phyloP scores from a whole-genome alignment of 2,329 filamentous ascomycete genomes.

The Stemphylium lycopersici region DNA sequence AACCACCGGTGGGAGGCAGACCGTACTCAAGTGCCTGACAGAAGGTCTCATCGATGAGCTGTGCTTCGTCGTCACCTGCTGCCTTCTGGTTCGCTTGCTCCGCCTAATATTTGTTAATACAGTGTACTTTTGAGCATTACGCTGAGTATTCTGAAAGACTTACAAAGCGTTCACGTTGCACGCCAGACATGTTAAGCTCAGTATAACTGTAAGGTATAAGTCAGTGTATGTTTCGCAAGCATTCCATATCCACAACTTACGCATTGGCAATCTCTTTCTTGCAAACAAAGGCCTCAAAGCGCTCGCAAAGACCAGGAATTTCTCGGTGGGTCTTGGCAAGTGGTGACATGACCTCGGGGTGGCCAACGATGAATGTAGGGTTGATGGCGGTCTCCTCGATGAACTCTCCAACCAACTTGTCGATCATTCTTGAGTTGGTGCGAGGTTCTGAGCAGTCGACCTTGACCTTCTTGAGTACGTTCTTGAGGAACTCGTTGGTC shows the following conservation, averaged over 20 bases:
- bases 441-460: slow-evolving; percentile 88
- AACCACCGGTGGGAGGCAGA: slow-evolving; percentile 88
- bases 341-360: slow-evolving; percentile 87
- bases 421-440: slow-evolving; percentile 95
- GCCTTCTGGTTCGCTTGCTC: slow-evolving; percentile 93
- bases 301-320: slow-evolving; percentile 83
- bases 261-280: slow-evolving; percentile 98
- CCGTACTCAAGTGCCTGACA: slow-evolving; percentile 87
- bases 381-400: slow-evolving; percentile 94
- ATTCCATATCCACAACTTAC: no score
- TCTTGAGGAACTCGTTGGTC: slow-evolving; percentile 80
- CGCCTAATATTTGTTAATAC: slow-evolving; percentile 49
- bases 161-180: slow-evolving; percentile 78
- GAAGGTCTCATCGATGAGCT: slow-evolving; percentile 95
- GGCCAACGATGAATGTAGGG: slow-evolving; percentile 89
- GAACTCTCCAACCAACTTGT: slow-evolving; percentile 90
- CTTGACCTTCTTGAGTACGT: slow-evolving; percentile 83
- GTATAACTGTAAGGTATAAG: slow-evolving; percentile 64
- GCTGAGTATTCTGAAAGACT: background rate
- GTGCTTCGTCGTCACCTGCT: slow-evolving; percentile 95
- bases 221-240: no score
- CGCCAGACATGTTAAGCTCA: slow-evolving; percentile 96
- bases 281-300: slow-evolving; percentile 96
- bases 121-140: background rate
- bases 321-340: slow-evolving; percentile 93